These are phyloP conservation scores for Nakazawaea anatomiae DNA, from an alignment of 805 yeast genomes.

Conservation along the genomic window DNA sequence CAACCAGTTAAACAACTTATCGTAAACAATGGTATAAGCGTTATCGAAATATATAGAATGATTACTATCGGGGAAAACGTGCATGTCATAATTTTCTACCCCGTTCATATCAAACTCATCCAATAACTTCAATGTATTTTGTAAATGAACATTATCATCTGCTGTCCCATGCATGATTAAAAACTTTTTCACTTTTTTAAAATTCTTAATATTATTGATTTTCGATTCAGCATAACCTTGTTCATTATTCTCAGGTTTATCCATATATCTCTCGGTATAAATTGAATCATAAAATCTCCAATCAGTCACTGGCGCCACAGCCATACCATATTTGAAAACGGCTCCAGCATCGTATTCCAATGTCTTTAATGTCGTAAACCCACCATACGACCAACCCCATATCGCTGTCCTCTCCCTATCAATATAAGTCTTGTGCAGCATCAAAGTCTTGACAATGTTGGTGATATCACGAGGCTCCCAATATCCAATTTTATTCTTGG, in stretches of 20 bases:
- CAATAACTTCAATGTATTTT: conserved; percentile 56
- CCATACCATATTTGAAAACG: conserved; percentile 67
- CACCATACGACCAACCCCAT: conserved; percentile 93
- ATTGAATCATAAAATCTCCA: conserved; percentile 74
- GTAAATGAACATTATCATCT: conserved; percentile 80
- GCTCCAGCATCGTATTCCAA: conserved; percentile 59
- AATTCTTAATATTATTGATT: conserved; percentile 33
- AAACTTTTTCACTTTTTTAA: conserved; percentile 48
- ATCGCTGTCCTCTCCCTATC: conserved; percentile 54
- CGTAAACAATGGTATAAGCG: conserved; percentile 69
- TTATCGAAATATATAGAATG: conserved; percentile 79
- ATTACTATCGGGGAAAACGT: conserved; percentile 88
- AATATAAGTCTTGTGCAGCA: conserved; percentile 38
- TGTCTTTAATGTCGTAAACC: conserved; percentile 69
- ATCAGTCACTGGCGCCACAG: conserved; percentile 82
- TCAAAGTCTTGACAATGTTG: conserved; percentile 42
- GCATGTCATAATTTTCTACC: conserved; percentile 79
- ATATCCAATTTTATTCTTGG: conserved; percentile 52
- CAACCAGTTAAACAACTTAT: conserved; percentile 67
- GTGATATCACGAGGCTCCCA: conserved; percentile 75
- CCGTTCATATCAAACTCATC: conserved; percentile 46
- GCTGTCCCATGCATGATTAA: conserved; percentile 78
- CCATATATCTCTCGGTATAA: conserved; percentile 77
- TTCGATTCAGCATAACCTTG: conserved; percentile 42
- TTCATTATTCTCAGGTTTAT: conserved; percentile 41